phyloP scores from a whole-genome alignment of 2,329 filamentous ascomycete genomes.

The Monilinia fructicola region DNA sequence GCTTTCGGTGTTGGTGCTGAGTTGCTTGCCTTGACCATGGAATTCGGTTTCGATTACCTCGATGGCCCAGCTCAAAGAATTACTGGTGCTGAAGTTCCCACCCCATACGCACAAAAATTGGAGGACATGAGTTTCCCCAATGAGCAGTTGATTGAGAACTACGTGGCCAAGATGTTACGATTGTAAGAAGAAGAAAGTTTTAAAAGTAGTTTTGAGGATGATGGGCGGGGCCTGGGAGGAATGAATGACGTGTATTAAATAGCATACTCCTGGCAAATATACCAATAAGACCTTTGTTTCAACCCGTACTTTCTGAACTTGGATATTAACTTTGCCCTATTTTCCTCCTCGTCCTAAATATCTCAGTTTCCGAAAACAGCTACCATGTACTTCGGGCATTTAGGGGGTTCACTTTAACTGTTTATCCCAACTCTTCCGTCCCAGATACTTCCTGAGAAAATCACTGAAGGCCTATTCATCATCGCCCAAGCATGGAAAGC shows the following conservation, averaged over 20 bases:
- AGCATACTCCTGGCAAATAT: conserved; percentile 20
- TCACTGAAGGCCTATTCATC: background rate
- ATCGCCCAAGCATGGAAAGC: background rate
- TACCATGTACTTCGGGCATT: background rate
- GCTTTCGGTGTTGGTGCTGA: conserved; percentile 91
- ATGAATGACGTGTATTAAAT: conserved; percentile 18
- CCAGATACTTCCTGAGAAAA: background rate
- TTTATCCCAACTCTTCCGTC: no score
- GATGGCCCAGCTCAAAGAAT: conserved; percentile 90
- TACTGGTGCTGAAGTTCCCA: conserved; percentile 95
- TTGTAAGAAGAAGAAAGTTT: conserved; percentile 52
- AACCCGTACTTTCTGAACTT: background rate
- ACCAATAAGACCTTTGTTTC: conserved; percentile 20
- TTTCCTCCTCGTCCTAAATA: background rate
- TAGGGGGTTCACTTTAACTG: background rate
- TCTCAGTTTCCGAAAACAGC: background rate
- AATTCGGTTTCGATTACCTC: conserved; percentile 98
- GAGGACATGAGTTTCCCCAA: conserved; percentile 96
- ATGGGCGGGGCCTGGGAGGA: background rate
- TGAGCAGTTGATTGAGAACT: conserved; percentile 81
- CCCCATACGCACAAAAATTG: conserved; percentile 87
- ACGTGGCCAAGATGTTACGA: conserved; percentile 84
- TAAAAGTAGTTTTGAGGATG: conserved; percentile 8
- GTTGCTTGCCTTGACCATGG: conserved; percentile 91
- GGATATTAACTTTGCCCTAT: background rate